Evolutionary conservation across 2,329 filamentous ascomycete species (phyloP).

Genomic region (Hysterium pulicare): DNA sequence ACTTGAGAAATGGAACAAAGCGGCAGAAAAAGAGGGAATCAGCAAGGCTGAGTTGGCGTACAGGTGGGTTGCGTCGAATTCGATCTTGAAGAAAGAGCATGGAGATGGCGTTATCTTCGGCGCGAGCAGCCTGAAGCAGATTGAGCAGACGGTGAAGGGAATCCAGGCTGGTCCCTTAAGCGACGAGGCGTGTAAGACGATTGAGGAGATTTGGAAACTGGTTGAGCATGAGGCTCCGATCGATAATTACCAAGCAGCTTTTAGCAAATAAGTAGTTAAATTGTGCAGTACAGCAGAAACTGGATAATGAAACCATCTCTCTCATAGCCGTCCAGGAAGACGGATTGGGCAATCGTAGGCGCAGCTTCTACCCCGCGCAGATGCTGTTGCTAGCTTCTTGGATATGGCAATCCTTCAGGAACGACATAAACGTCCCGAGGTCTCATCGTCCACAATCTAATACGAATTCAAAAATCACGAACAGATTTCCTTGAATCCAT

Average conservation of each 20-base stretch:
- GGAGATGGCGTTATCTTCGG: slow-evolving; percentile 39
- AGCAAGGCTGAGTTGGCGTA: slow-evolving; percentile 36
- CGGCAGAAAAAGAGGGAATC: slow-evolving; percentile 29
- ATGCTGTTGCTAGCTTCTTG: too few relatives aligned
- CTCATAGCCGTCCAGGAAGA: too few relatives aligned
- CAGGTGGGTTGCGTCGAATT: slow-evolving; percentile 37
- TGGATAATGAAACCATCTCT: too few relatives aligned
- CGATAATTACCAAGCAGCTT: slow-evolving; percentile 8
- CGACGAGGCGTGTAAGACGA: slow-evolving; percentile 3
- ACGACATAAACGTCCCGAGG: too few relatives aligned
- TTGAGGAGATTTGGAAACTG: slow-evolving; percentile 6
- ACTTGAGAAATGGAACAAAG: slow-evolving; percentile 28
- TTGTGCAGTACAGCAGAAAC: too few relatives aligned
- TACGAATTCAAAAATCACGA: too few relatives aligned
- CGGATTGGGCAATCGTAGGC: too few relatives aligned
- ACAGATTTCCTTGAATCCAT: too few relatives aligned
- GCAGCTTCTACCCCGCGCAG: too few relatives aligned
- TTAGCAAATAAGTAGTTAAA: too few relatives aligned
- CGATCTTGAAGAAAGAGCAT: slow-evolving; percentile 27
- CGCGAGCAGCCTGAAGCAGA: slow-evolving; percentile 13
- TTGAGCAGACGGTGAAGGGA: slow-evolving; percentile 5
- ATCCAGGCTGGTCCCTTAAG: slow-evolving; percentile 6
- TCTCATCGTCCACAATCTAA: too few relatives aligned
- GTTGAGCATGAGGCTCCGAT: slow-evolving; percentile 8
- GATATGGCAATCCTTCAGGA: too few relatives aligned